Evolutionary conservation across 768 basidiomycete species (phyloP).

Genomic region (Calocera viscosa): DNA sequence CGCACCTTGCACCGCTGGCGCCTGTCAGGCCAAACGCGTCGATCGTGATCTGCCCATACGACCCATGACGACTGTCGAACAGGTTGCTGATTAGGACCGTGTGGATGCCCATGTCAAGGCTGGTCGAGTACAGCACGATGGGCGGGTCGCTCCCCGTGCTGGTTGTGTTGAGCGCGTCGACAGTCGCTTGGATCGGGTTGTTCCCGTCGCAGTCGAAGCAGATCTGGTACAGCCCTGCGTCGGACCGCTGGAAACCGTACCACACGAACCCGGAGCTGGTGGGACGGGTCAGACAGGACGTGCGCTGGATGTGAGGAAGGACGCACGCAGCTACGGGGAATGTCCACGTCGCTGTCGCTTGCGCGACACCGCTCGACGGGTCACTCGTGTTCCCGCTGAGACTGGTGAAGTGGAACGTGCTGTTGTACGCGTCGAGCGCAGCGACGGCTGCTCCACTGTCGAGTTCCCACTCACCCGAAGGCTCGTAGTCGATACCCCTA

Average conservation of each 20-base stretch:
- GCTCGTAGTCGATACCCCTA: background rate
- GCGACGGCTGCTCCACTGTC: background rate
- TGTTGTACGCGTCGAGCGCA: background rate
- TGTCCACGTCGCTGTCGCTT: background rate
- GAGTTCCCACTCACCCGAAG: background rate
- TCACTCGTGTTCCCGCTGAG: background rate
- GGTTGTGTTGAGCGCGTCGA: conserved; percentile 6
- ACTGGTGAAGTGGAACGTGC: background rate
- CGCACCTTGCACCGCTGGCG: background rate
- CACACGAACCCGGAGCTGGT: background rate
- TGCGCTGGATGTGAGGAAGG: background rate
- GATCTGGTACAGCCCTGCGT: background rate
- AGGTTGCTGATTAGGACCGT: background rate
- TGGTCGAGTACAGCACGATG: background rate
- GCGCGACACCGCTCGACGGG: background rate
- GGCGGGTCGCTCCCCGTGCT: background rate
- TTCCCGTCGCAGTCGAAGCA: conserved; percentile 4
- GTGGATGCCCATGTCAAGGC: background rate
- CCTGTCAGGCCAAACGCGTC: background rate
- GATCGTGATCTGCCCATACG: conserved; percentile 5
- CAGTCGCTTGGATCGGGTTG: background rate
- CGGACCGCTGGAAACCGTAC: background rate
- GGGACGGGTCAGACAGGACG: background rate
- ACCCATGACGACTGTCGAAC: background rate
- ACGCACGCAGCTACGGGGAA: background rate